A percentile compares a stretch with the other conserved stretches of the same genome.
phyloP scores from a whole-genome alignment of 1,139 yeast species.

The Taiozyma sp. region DNA sequence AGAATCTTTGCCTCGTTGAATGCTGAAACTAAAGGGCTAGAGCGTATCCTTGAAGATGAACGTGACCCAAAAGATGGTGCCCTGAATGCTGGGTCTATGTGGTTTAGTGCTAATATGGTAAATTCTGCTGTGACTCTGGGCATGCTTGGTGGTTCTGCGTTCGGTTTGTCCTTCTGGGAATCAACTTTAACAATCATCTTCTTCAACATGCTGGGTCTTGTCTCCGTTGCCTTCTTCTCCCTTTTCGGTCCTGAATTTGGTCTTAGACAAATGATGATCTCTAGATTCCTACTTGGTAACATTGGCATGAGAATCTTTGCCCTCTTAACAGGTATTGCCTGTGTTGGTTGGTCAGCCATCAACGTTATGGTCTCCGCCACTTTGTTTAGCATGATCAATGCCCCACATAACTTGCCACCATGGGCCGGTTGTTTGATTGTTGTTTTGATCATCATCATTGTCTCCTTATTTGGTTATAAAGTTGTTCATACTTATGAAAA shows the following conservation, averaged over 20 bases:
- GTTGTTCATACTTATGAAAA: conserved; percentile 80
- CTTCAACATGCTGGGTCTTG: conserved; percentile 66
- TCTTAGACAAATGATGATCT: conserved; percentile 79
- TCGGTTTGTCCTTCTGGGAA: conserved; percentile 59
- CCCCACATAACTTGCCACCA: conserved; percentile 59
- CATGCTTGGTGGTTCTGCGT: conserved; percentile 54
- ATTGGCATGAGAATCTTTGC: conserved; percentile 74
- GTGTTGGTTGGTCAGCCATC: conserved; percentile 97
- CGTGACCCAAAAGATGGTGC: conserved; percentile 49
- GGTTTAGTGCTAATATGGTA: conserved; percentile 90
- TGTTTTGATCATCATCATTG: conserved; percentile 60
- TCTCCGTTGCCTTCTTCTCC: conserved; percentile 81
- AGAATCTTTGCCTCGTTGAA: conserved; percentile 31
- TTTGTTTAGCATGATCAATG: conserved; percentile 69
- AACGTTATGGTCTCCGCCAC: conserved; percentile 90
- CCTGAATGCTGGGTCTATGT: conserved; percentile 77
- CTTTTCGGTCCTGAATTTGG: conserved; percentile 83
- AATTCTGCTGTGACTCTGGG: conserved; percentile 83
- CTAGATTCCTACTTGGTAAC: conserved; percentile 77
- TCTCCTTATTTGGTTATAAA: conserved; percentile 81
- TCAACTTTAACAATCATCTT: conserved; percentile 61
- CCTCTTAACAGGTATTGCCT: conserved; percentile 74
- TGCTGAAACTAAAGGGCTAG: conserved; percentile 45
- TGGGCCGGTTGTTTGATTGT: conserved; percentile 89
- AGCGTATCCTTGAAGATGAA: conserved; percentile 40